Percentiles rank a stretch among this genome's conserved stretches.
These are phyloP conservation scores for Chlorophyllum brunneum DNA, from an alignment of 768 basidiomycete species.

Conservation along the genomic window DNA sequence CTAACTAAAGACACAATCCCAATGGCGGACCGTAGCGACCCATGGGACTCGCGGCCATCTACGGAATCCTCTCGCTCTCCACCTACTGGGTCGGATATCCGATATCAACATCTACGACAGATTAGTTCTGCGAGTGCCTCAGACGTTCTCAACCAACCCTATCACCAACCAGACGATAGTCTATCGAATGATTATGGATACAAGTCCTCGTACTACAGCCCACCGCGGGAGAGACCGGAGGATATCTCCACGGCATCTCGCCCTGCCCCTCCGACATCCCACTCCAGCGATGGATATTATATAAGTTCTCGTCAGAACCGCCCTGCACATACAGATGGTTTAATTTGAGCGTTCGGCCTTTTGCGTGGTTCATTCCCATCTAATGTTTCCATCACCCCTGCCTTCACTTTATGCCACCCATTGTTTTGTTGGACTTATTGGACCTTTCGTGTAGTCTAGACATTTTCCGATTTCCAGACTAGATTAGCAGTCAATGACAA, in stretches of 20 bases:
- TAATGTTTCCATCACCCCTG: neutral
- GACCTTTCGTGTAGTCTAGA: neutral
- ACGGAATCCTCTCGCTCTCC: conserved; percentile 25
- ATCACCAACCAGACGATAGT: conserved; percentile 42
- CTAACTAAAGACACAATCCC: conserved; percentile 55
- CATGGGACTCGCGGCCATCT: conserved; percentile 68
- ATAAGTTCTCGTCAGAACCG: conserved; percentile 27
- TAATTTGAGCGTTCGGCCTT: conserved; percentile 1
- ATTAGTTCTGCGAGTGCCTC: conserved; percentile 53
- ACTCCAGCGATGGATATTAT: conserved; percentile 28
- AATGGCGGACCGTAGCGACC: conserved; percentile 58
- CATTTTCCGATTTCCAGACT: neutral
- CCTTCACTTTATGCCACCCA: neutral
- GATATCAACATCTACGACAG: conserved; percentile 47
- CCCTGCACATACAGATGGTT: conserved; percentile 15
- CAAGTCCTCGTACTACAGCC: conserved; percentile 29
- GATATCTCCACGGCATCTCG: conserved; percentile 26
- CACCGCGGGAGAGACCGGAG: conserved; percentile 19
- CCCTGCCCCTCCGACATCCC: conserved; percentile 28
- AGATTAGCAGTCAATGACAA: too few relatives aligned
- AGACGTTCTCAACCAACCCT: conserved; percentile 49
- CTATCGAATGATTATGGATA: conserved; percentile 31
- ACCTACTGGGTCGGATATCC: conserved; percentile 10
- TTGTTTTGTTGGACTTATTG: conserved; percentile 23
- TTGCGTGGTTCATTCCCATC: neutral